These are phyloP conservation scores for Microbotryum lychnidis-dioicae DNA, from an alignment of 1,284 basidiomycete genomes.

Conservation along the genomic window DNA sequence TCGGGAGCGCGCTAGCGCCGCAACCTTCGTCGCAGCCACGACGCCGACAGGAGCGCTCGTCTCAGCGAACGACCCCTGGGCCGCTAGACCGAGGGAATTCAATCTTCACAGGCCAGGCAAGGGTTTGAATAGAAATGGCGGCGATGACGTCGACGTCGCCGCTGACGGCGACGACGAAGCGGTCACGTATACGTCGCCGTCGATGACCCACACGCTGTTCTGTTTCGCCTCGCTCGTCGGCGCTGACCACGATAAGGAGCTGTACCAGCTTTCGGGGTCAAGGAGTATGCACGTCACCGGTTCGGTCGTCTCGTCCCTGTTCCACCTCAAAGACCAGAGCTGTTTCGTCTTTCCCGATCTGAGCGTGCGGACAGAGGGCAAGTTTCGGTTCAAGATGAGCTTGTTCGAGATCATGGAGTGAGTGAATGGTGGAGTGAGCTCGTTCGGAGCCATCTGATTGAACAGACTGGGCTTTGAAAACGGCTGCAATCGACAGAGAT, in stretches of 20 bases:
- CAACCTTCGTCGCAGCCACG: conserved; percentile 21
- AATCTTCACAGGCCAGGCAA: too few relatives aligned
- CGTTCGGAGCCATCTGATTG: background rate
- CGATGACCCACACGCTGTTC: conserved; percentile 70
- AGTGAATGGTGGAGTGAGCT: conserved; percentile 39
- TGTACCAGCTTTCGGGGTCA: conserved; percentile 90
- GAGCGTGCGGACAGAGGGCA: conserved; percentile 66
- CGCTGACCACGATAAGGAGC: conserved; percentile 57
- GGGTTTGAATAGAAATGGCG: background rate
- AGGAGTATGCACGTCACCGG: conserved; percentile 76
- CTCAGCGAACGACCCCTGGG: too few relatives aligned
- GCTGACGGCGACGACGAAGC: conserved; percentile 5
- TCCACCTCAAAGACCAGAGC: conserved; percentile 86
- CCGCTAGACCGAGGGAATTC: too few relatives aligned
- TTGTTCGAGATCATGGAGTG: conserved; percentile 88
- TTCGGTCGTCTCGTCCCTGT: conserved; percentile 82
- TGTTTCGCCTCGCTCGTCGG: conserved; percentile 70
- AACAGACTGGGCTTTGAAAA: background rate
- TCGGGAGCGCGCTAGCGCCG: conserved; percentile 1
- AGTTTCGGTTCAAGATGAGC: conserved; percentile 74
- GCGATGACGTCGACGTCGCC: conserved; percentile 23
- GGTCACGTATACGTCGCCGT: conserved; percentile 17
- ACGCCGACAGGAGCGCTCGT: too few relatives aligned
- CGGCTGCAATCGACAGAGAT: conserved; percentile 46
- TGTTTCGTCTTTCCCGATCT: conserved; percentile 46